These are phyloP conservation scores for Talaromyces wortmannii DNA, from an alignment of 495 filamentous ascomycete genomes.

Conservation along the genomic window DNA sequence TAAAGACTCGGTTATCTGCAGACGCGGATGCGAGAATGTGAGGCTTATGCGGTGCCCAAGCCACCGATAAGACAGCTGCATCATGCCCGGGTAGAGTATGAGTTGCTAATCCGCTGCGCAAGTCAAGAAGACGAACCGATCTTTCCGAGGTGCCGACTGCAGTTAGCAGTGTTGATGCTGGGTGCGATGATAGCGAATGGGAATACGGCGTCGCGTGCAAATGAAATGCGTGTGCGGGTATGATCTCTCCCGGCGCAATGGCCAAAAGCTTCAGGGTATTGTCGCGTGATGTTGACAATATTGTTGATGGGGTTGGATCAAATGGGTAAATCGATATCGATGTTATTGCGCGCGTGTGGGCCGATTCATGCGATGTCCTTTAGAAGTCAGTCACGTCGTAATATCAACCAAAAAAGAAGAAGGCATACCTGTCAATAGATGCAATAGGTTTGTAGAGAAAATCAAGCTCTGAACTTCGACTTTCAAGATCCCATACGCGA, in stretches of 20 bases:
- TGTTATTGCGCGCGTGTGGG: conserved; percentile 75
- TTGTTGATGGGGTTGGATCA: conserved; percentile 60
- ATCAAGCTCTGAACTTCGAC: conserved; percentile 24
- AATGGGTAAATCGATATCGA: conserved; percentile 85
- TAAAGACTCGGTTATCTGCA: conserved; percentile 66
- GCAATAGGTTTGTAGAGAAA: conserved; percentile 45
- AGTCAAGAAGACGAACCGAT: conserved; percentile 71
- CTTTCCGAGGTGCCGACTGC: conserved; percentile 80
- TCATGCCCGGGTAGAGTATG: conserved; percentile 73
- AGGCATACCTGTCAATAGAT: conserved; percentile 25
- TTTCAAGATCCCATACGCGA: conserved; percentile 77
- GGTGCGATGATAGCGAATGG: conserved; percentile 67
- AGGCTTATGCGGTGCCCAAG: conserved; percentile 73
- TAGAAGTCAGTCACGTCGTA: background rate
- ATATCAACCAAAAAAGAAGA: conserved; percentile 14
- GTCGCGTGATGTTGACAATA: conserved; percentile 80
- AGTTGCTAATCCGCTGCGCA: conserved; percentile 67
- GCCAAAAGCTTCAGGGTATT: conserved; percentile 75
- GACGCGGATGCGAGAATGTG: conserved; percentile 74
- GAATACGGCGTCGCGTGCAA: conserved; percentile 67
- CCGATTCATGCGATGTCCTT: conserved; percentile 26
- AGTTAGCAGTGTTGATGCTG: conserved; percentile 63
- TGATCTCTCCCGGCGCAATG: conserved; percentile 46
- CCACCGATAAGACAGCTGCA: conserved; percentile 62
- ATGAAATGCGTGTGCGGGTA: conserved; percentile 54